Percentiles rank a stretch among this genome's conserved stretches.
phyloP scores from a whole-genome alignment of 2,329 filamentous ascomycete species.

The Paraphoma chrysanthemicola region DNA sequence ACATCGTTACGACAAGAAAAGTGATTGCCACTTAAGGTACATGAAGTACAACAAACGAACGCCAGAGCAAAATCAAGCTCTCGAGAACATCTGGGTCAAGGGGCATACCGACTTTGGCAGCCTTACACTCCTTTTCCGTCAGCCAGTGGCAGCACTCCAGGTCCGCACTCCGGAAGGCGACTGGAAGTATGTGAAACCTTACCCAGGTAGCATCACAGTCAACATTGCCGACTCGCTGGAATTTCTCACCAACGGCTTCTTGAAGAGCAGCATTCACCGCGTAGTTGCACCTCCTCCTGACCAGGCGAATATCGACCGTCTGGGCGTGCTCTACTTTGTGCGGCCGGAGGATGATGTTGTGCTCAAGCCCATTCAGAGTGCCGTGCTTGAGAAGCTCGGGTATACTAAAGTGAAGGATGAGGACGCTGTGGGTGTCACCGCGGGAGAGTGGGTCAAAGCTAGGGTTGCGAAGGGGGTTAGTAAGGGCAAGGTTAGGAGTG shows the following conservation, averaged over 20 bases:
- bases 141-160: slow-evolving; percentile 64
- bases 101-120: slow-evolving; percentile 65
- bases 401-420: slow-evolving; percentile 16
- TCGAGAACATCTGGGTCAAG: slow-evolving; percentile 36
- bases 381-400: slow-evolving; percentile 17
- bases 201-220: slow-evolving; percentile 47
- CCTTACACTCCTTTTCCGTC: slow-evolving; percentile 63
- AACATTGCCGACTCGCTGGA: slow-evolving; percentile 49
- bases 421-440: slow-evolving; percentile 17
- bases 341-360: slow-evolving; percentile 21
- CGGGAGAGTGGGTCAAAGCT: slow-evolving; percentile 25
- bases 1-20: slow-evolving; percentile 63
- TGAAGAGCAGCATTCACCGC: slow-evolving; percentile 58
- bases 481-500: slow-evolving; percentile 15
- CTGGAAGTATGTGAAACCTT: slow-evolving; percentile 50
- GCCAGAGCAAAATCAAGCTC: slow-evolving; percentile 52
- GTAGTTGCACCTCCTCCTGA: slow-evolving; percentile 58
- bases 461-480: slow-evolving; percentile 18
- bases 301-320: slow-evolving; percentile 54
- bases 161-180: slow-evolving; percentile 45
- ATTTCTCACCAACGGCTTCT: slow-evolving; percentile 48
- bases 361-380: slow-evolving; percentile 18
- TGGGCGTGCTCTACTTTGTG: slow-evolving; percentile 25
- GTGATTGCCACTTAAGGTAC: slow-evolving; percentile 67
- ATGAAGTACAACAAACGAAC: slow-evolving; percentile 64